Evolutionary conservation across 2,329 filamentous ascomycete genomes (phyloP).

Genomic region (Tothia fuscella): DNA sequence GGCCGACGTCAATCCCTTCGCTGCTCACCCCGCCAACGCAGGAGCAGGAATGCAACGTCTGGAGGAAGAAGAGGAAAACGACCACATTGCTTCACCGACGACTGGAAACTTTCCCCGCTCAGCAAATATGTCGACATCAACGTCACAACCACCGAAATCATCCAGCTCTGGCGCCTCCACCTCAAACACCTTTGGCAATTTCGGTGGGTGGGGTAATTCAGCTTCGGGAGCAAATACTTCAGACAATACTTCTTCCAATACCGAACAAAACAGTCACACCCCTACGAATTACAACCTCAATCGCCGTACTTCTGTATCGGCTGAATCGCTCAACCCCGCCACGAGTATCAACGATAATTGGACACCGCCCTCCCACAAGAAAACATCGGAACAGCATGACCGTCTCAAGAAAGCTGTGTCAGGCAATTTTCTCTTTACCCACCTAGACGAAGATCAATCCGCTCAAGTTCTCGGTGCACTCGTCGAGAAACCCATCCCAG

Average conservation of each 20-base stretch:
- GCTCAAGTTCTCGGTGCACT: constrained; percentile 78
- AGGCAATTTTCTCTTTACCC: constrained; percentile 86
- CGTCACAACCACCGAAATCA: constrained; percentile 26
- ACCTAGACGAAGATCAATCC: constrained; percentile 88
- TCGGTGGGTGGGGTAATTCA: constrained; percentile 20
- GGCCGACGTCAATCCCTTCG: constrained; percentile 14
- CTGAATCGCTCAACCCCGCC: constrained; percentile 86
- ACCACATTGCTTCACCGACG: constrained; percentile 64
- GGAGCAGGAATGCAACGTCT: constrained; percentile 51
- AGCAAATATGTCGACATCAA: too few relatives aligned
- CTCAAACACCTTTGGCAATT: constrained; percentile 21
- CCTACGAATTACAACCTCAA: constrained; percentile 90
- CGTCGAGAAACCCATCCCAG: constrained; percentile 89
- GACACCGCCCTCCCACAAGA: constrained; percentile 75
- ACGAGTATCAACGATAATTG: constrained; percentile 77
- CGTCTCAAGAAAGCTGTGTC: constrained; percentile 73
- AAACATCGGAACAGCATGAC: constrained; percentile 66
- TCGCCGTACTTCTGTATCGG: constrained; percentile 89
- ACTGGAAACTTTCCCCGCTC: constrained; percentile 32
- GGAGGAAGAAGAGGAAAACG: constrained; percentile 71
- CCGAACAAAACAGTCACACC: too few relatives aligned
- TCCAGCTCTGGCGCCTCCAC: constrained; percentile 17
- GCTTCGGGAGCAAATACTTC: constrained; percentile 18
- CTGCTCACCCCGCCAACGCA: neutral
- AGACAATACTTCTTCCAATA: constrained; percentile 51